Base-by-base conservation (phyloP, 2,329 filamentous ascomycete species). In the Penicillium glabrum region DNA sequence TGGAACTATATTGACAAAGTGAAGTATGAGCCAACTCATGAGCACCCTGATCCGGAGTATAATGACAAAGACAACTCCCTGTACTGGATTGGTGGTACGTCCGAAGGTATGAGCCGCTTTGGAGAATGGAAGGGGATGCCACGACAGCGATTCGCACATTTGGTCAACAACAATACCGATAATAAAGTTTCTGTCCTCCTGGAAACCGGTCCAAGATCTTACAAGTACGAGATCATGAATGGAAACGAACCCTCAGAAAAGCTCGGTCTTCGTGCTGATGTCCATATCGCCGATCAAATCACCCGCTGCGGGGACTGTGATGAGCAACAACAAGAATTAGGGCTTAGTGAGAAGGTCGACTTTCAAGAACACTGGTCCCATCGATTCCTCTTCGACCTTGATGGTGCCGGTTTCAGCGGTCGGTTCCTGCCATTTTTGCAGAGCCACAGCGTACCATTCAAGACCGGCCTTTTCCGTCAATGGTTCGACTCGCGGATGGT, bases 401-500 rank as follows among this genome's bases (percentile, higher is more conserved):
- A 95, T 69, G 85, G 86, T 8, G 81, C 83, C 0, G 81, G 85
- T 19, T 90, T 89, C 56, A 88, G 86, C 0, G 83, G 88, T 14
- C 80, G 83, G 29, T 82, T 91, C 62, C 73, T 90, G 10, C 82
- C 83, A 0, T 86, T 88, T 56, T 71, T 95, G 5, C 82, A 83
- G 46, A 90, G 88, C 16, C 78, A 78, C 60, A 87, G 83, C 47
- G 79, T 92, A 5, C 89, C 89, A 0, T 85, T 95, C 68, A 81
- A 91, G 61, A 84, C 76, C 0, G 86, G 86, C 0, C 79, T 93
- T 7, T 93, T 93, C 72, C 83, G 86, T 24, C 86, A 91, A 68
- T 96, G 91, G 91, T 90, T 88, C 72, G 88, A 90, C 57, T 86
- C 87, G 49, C 84, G 91, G 6, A 74, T 95, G 16, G 83, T 81